Percentiles rank a stretch among this genome's conserved stretches.
Conservation (phyloP, 2,329 filamentous ascomycete species). For the Sporothrix phasma region DNA sequence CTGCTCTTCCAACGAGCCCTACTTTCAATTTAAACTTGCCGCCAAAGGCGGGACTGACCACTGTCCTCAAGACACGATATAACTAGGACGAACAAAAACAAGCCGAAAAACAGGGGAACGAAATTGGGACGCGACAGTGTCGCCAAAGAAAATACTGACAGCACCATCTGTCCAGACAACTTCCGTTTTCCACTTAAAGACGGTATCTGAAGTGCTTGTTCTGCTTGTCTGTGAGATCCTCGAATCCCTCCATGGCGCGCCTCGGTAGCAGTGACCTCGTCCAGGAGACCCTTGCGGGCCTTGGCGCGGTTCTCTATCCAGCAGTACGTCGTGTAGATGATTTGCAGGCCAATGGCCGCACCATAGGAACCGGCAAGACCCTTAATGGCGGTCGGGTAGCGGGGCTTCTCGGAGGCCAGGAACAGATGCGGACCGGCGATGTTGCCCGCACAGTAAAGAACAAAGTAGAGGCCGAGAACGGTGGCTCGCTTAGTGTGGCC, state of each 20-base stretch:
- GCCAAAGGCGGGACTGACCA: not conserved
- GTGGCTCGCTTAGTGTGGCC: slow-evolving; percentile 43
- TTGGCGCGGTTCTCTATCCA: slow-evolving; percentile 15
- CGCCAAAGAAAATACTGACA: not conserved
- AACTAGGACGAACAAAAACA: not conserved
- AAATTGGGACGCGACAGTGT: not conserved
- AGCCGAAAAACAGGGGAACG: not conserved
- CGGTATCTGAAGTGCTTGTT: slow-evolving; percentile 18
- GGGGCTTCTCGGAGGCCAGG: slow-evolving; percentile 12
- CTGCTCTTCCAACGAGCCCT: not conserved
- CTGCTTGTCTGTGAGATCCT: slow-evolving; percentile 19
- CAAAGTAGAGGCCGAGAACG: slow-evolving; percentile 38
- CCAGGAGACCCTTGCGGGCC: slow-evolving; percentile 10
- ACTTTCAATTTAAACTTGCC: not conserved
- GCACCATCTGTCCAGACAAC: no score
- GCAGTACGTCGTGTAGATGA: slow-evolving; percentile 15
- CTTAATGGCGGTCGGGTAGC: slow-evolving; percentile 18
- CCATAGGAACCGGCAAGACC: slow-evolving; percentile 16
- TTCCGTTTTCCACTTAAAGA: not conserved
- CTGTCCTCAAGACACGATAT: not conserved
- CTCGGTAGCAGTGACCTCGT: slow-evolving; percentile 3
- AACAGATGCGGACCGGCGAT: slow-evolving; percentile 18
- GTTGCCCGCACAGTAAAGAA: slow-evolving; percentile 16
- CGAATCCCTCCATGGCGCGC: slow-evolving; percentile 16
- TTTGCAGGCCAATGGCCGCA: slow-evolving; percentile 15